These are phyloP conservation scores for Dryas alaskensis DNA, from an alignment of 306 rosid species.

Conservation along the genomic window DNA sequence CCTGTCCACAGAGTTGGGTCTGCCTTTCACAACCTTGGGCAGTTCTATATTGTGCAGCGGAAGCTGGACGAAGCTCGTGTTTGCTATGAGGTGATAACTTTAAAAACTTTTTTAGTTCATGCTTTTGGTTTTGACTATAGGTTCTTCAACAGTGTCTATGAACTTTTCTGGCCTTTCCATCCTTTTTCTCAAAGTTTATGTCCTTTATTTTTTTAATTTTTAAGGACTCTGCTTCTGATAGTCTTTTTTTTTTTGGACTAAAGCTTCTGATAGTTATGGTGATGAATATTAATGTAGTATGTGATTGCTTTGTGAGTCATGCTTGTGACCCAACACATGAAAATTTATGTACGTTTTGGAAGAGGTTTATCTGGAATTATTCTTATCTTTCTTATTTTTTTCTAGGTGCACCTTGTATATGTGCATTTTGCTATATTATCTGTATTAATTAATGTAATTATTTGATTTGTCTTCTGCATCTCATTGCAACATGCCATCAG, in stretches of 20 bases:
- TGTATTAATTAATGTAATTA: background rate
- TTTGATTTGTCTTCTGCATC: constrained; percentile 1
- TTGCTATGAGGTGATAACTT: constrained; percentile 61
- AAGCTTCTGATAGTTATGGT: background rate
- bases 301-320: background rate
- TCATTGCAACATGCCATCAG: background rate
- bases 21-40: constrained; percentile 88
- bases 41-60: constrained; percentile 66
- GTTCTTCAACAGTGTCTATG: background rate
- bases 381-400: background rate
- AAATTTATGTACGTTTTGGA: background rate
- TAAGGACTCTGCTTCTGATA: background rate
- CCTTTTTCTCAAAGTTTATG: background rate
- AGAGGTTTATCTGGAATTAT: background rate
- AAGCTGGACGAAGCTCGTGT: constrained; percentile 63
- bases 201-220: background rate
- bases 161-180: background rate
- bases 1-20: constrained; percentile 62
- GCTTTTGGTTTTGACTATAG: background rate
- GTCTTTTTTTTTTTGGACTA: too few species aligned
- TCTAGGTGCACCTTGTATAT: background rate
- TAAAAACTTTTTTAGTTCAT: background rate
- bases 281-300: background rate
- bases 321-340: background rate
- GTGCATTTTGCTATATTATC: background rate